Evolutionary conservation across 306 rosid genomes (phyloP).

Genomic region (Lagenaria siceraria): DNA sequence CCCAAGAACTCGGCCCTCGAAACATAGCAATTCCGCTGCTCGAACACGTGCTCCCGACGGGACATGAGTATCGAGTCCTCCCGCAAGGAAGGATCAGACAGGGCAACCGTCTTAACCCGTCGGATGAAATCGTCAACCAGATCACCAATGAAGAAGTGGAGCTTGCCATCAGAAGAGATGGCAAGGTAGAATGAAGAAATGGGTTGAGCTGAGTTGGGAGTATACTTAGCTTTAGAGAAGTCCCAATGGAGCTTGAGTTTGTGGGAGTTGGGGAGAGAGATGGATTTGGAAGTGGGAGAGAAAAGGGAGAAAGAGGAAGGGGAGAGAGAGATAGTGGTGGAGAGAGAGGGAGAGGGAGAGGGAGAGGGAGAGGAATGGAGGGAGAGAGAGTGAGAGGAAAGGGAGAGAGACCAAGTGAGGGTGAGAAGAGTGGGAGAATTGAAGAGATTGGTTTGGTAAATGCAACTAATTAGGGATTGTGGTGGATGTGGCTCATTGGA

Average conservation of each 20-base stretch:
- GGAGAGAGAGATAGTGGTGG: slow-evolving; percentile 46
- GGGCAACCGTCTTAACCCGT: slow-evolving; percentile 11
- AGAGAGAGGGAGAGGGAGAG: slow-evolving; percentile 23
- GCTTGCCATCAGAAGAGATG: slow-evolving; percentile 22
- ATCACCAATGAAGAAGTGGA: slow-evolving; percentile 59
- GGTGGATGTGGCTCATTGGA: slow-evolving; percentile 16
- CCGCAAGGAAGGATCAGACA: neutral
- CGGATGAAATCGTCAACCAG: slow-evolving; percentile 22
- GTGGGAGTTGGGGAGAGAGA: slow-evolving; percentile 22
- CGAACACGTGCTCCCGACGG: slow-evolving; percentile 62
- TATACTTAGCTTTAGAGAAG: slow-evolving; percentile 37
- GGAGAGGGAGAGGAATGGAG: slow-evolving; percentile 26
- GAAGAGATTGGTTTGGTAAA: slow-evolving; percentile 57
- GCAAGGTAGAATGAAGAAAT: slow-evolving; percentile 58
- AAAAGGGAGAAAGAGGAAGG: slow-evolving; percentile 54
- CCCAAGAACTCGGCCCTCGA: slow-evolving; percentile 32
- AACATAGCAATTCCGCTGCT: slow-evolving; percentile 27
- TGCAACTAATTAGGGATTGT: slow-evolving; percentile 43
- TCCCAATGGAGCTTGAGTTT: slow-evolving; percentile 62
- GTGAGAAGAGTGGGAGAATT: slow-evolving; percentile 34
- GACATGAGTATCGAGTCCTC: slow-evolving; percentile 32
- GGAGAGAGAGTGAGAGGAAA: slow-evolving; percentile 44
- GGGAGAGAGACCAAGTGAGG: slow-evolving; percentile 58
- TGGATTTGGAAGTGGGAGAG: slow-evolving; percentile 42
- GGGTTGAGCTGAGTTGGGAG: slow-evolving; percentile 44